Conservation (phyloP, 768 basidiomycete genomes). For the Suillus fuscotomentosus region DNA sequence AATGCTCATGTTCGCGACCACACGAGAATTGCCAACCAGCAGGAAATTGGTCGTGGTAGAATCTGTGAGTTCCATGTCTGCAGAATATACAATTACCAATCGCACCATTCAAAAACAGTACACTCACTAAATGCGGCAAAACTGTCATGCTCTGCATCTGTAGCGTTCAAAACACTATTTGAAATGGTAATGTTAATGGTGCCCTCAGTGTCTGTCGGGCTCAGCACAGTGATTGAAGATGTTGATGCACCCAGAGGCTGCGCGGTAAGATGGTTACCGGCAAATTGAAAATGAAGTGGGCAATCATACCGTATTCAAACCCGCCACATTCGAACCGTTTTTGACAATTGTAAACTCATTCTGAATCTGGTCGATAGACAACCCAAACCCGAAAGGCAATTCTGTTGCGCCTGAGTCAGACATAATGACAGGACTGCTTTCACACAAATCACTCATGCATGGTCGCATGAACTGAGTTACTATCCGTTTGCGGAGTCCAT, state of each 20-base stretch:
- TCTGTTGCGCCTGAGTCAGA: constrained; percentile 33
- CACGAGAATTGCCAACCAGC: constrained; percentile 57
- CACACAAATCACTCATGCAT: constrained; percentile 40
- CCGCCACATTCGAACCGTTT: constrained; percentile 51
- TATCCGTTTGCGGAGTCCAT: constrained; percentile 58
- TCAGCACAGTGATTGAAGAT: constrained; percentile 54
- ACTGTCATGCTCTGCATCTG: constrained; percentile 43
- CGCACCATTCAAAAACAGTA: not conserved
- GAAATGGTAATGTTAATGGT: constrained; percentile 62
- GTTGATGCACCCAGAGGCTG: constrained; percentile 63
- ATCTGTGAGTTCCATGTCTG: constrained; percentile 59
- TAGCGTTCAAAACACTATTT: constrained; percentile 49
- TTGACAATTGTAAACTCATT: constrained; percentile 64
- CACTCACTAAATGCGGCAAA: constrained; percentile 62
- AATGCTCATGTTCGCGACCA: constrained; percentile 59
- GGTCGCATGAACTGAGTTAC: constrained; percentile 56
- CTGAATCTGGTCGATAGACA: constrained; percentile 58
- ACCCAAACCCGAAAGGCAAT: constrained; percentile 68
- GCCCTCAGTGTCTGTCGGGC: constrained; percentile 56
- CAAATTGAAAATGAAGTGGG: not conserved
- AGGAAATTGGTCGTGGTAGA: constrained; percentile 47
- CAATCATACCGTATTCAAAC: constrained; percentile 51
- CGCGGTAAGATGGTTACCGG: constrained; percentile 4
- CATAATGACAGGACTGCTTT: not conserved
- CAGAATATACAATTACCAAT: constrained; percentile 1